Evolutionary conservation across 495 filamentous ascomycete species (phyloP), one percentile per base, ranked within the genome.

Genomic region (Trypethelium eluteriae): DNA sequence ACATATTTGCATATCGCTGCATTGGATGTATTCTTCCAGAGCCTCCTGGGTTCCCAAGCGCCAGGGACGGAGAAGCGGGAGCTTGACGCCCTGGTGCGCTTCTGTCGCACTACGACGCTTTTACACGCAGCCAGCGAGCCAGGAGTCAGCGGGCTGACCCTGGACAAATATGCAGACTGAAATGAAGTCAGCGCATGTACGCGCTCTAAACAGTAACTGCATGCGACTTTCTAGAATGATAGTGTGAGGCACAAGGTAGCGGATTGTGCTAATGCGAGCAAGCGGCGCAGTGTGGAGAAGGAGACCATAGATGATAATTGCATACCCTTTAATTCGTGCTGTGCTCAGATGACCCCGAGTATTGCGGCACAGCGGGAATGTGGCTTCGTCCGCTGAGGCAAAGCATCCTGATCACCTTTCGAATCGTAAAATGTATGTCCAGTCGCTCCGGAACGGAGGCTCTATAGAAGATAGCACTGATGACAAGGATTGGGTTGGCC

Each of bases 211-310:
- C 32, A 36, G 53, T 32, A 59, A 59, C 53, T 36, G 6, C n/a
- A 35, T 59, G 25, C 53, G 53, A 59, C 25, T 34, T 18, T 36
- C 36, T 36, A 59, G 5, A 59, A 36, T 59, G 18, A 36, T 36
- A 35, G 32, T 35, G 32, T 59, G 53, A 59, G 53, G 53, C 53
- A 59, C 53, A 59, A 59, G 36, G 14, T 59, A 32, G 53, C 25
- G 11, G 18, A 14, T 14, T 14, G 53, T 59, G 32, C 53, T 59
- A 59, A 18, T 59, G 53, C 53, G 53, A 59, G 53, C 32, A 18
- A 35, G 53, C 53, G 53, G 53, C 53, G 32, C 53, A 59, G 53
- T 14, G 32, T 10, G n/a, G 49, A 18, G 11, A 18, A 53, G 11
- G n/a, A 25, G 18, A 25, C 25, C 25, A 53, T 25, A 53, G n/a